phyloP scores from a whole-genome alignment of 768 basidiomycete genomes.

The Termitomyces sp. region DNA sequence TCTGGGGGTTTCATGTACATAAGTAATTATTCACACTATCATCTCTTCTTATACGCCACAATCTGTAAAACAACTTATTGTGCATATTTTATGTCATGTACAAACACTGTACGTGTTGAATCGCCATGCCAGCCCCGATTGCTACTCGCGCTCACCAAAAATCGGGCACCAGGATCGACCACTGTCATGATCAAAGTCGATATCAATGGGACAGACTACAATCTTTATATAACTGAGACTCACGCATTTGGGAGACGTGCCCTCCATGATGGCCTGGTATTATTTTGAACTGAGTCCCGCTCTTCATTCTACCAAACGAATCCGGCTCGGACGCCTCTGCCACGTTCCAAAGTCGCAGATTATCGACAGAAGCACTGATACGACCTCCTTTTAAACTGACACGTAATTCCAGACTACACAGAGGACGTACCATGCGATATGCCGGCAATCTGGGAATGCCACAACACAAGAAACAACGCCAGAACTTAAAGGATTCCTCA shows the following conservation, averaged over 20 bases:
- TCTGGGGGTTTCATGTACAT: slow-evolving; percentile 5
- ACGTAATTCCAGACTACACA: not conserved
- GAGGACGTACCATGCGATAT: slow-evolving; percentile 76
- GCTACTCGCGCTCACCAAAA: slow-evolving; percentile 88
- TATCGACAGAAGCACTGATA: slow-evolving; percentile 83
- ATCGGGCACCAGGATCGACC: slow-evolving; percentile 78
- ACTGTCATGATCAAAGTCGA: slow-evolving; percentile 40
- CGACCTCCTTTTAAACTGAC: not conserved
- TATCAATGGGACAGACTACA: slow-evolving; percentile 6
- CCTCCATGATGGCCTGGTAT: slow-evolving; percentile 96
- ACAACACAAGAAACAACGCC: slow-evolving; percentile 91
- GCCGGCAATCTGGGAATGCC: slow-evolving; percentile 87
- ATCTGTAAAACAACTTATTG: not conserved
- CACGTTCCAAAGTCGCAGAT: slow-evolving; percentile 91
- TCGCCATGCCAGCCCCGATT: slow-evolving; percentile 94
- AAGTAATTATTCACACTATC: not conserved
- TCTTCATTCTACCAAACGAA: slow-evolving; percentile 51
- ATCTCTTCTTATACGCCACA: not conserved
- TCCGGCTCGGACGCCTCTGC: slow-evolving; percentile 71
- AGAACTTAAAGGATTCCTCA: slow-evolving; percentile 83
- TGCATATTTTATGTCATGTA: slow-evolving; percentile 73
- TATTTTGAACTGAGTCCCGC: slow-evolving; percentile 87
- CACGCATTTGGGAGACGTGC: slow-evolving; percentile 88
- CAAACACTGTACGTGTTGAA: slow-evolving; percentile 82
- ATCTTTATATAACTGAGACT: slow-evolving; percentile 25